Percentiles rank a stretch among this genome's conserved stretches.
phyloP scores from a whole-genome alignment of 495 filamentous ascomycete genomes.

The Penicillium flavigenum region DNA sequence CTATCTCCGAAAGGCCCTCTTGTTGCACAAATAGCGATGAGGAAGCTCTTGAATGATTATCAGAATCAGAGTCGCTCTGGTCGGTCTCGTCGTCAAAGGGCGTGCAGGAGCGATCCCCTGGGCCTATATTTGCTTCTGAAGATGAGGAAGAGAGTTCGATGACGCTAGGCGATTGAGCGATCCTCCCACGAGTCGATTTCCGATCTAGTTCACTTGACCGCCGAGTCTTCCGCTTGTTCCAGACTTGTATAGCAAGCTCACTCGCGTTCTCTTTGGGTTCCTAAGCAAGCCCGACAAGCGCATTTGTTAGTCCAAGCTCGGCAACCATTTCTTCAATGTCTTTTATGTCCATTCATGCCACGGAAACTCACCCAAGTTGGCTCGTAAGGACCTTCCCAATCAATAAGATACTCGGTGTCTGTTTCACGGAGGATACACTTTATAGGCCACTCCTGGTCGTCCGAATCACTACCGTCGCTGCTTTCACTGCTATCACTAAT shows the following conservation, averaged over 20 bases:
- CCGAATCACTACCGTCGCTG: slow-evolving; percentile 6
- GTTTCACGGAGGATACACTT: slow-evolving; percentile 44
- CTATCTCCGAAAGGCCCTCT: slow-evolving; percentile 13
- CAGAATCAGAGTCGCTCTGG: neutral
- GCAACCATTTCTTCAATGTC: neutral
- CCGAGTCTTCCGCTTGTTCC: slow-evolving; percentile 32
- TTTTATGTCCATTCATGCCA: neutral
- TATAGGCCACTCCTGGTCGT: slow-evolving; percentile 35
- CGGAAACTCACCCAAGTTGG: slow-evolving; percentile 43
- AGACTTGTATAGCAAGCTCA: slow-evolving; percentile 32
- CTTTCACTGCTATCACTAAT: slow-evolving; percentile 3
- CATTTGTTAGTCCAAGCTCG: slow-evolving; percentile 2
- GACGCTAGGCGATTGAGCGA: neutral
- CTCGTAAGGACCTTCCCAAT: slow-evolving; percentile 41
- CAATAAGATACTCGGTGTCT: slow-evolving; percentile 41
- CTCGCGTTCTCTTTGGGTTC: slow-evolving; percentile 44
- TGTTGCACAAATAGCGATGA: slow-evolving; percentile 26
- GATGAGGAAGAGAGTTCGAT: slow-evolving; percentile 1
- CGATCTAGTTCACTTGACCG: neutral
- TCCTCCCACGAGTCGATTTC: neutral
- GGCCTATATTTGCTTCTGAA: neutral
- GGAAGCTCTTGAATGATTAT: neutral
- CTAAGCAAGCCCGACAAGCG: slow-evolving; percentile 18
- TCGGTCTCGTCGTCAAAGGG: neutral
- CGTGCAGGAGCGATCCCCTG: neutral